Percentiles rank a stretch among this genome's conserved stretches.
Conservation (phyloP, 108 stramenopile species). For the Skeletonema marinoi region DNA sequence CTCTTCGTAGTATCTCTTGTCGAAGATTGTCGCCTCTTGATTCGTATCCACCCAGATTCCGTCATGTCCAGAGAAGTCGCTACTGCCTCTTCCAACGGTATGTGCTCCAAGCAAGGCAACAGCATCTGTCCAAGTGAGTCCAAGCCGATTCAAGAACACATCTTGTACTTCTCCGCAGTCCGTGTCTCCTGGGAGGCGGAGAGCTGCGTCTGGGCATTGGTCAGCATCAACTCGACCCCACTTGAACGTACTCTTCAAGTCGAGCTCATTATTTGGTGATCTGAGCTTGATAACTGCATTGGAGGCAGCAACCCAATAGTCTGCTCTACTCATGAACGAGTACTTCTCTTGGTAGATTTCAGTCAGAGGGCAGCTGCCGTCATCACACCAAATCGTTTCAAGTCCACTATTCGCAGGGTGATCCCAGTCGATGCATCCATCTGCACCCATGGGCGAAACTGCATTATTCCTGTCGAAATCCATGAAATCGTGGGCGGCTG, state of each 20-base stretch:
- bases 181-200: slow-evolving; percentile 18
- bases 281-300: slow-evolving; percentile 26
- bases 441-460: neutral
- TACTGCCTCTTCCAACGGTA: slow-evolving; percentile 35
- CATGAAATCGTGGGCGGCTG: slow-evolving; percentile 41
- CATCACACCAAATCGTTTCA: slow-evolving; percentile 26
- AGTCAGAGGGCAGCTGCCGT: slow-evolving; percentile 10
- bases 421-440: slow-evolving; percentile 1
- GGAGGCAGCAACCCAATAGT: slow-evolving; percentile 33
- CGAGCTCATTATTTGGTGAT: neutral
- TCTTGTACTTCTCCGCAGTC: slow-evolving; percentile 24
- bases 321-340: slow-evolving; percentile 16
- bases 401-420: slow-evolving; percentile 15
- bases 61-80: slow-evolving; percentile 29
- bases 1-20: slow-evolving; percentile 39
- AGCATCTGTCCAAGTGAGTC: slow-evolving; percentile 33
- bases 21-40: slow-evolving; percentile 23
- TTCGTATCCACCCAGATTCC: slow-evolving; percentile 42
- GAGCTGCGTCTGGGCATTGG: slow-evolving; percentile 4
- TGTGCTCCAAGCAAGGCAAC: slow-evolving; percentile 51
- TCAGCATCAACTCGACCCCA: neutral
- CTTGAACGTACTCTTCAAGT: no score
- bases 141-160: neutral
- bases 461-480: slow-evolving; percentile 10
- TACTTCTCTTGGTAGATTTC: slow-evolving; percentile 8